Conservation (phyloP, 257 asterid species). For the Solanum sejunctum region DNA sequence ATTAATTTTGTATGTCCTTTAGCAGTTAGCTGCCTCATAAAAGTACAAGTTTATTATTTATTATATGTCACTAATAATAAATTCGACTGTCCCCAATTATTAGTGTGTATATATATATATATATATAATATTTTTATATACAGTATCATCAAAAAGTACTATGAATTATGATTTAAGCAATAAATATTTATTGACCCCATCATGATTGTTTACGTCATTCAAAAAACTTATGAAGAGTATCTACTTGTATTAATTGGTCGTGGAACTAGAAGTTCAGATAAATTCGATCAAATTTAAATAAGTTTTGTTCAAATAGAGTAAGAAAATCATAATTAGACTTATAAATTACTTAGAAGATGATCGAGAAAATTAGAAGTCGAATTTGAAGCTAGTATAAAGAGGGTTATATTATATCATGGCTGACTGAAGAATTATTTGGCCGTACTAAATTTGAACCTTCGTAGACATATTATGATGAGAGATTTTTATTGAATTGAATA, state of each 20-base stretch:
- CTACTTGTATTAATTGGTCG: not conserved
- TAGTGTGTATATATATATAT: not conserved
- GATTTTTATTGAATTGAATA: no score
- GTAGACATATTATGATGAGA: no score
- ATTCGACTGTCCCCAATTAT: not conserved
- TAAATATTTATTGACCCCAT: not conserved
- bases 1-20: not conserved
- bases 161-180: not conserved
- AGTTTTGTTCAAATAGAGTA: not conserved
- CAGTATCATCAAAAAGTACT: not conserved
- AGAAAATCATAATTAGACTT: not conserved
- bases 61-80: not conserved
- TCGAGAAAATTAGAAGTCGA: not conserved
- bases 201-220: not conserved
- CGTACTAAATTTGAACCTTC: not conserved
- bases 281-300: not conserved
- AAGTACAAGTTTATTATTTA: not conserved
- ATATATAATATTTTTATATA: not conserved
- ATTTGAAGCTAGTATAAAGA: not conserved
- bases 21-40: not conserved
- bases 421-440: no score
- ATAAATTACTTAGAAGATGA: not conserved
- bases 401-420: not conserved
- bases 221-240: not conserved
- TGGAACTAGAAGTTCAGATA: not conserved